A percentile compares a stretch with the other conserved stretches of the same genome.
These are phyloP conservation scores for Aspergillus sclerotioniger DNA, from an alignment of 495 filamentous ascomycete genomes.

Conservation along the genomic window DNA sequence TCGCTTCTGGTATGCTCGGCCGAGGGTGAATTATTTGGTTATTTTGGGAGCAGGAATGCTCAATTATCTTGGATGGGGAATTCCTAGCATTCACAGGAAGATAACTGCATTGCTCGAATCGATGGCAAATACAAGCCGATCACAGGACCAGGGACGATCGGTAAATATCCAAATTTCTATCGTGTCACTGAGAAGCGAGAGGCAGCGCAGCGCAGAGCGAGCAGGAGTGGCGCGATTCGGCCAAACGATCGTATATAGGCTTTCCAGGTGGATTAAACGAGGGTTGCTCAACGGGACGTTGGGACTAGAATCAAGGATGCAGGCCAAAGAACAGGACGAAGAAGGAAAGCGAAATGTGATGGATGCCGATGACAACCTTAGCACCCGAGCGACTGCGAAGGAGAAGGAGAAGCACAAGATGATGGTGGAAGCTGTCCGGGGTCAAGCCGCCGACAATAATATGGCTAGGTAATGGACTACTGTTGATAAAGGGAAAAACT, in stretches of 20 bases:
- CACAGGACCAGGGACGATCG: neutral
- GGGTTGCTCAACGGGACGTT: neutral
- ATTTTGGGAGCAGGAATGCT: constrained; percentile 23
- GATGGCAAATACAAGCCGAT: neutral
- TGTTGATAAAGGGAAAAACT: constrained; percentile 7
- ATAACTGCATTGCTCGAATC: constrained; percentile 16
- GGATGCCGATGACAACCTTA: too few species aligned
- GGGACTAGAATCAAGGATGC: neutral
- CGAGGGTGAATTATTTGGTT: neutral
- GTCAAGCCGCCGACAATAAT: neutral
- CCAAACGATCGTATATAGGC: constrained; percentile 10
- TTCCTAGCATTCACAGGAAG: constrained; percentile 15
- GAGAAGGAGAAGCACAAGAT: neutral
- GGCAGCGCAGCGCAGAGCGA: neutral
- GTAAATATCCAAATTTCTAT: neutral
- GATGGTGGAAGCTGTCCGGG: neutral
- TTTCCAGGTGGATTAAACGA: neutral
- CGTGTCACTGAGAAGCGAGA: constrained; percentile 11
- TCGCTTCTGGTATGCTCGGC: neutral
- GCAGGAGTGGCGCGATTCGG: neutral
- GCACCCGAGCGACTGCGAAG: neutral
- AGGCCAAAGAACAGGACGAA: neutral
- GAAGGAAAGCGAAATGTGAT: neutral
- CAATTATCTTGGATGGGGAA: constrained; percentile 12
- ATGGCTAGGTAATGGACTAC: neutral